phyloP scores from a whole-genome alignment of 1,139 yeast genomes.

The Debaryomycetaceae sp. region DNA sequence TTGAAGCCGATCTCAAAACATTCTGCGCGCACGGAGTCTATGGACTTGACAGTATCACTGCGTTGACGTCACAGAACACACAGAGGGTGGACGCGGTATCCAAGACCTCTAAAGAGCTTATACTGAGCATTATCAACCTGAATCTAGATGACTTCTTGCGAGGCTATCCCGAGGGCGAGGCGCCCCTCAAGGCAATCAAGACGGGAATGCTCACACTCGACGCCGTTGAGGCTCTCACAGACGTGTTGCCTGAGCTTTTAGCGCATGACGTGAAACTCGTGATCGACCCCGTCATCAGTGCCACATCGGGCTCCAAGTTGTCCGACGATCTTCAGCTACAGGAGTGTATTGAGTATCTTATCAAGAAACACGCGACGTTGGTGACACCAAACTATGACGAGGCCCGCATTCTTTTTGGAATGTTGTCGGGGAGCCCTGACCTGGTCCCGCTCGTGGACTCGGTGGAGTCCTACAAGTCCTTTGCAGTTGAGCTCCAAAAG shows the following conservation, averaged over 20 bases:
- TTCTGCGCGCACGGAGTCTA: conserved; percentile 70
- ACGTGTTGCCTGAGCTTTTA: conserved; percentile 17
- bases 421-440: conserved; percentile 8
- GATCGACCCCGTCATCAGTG: conserved; percentile 76
- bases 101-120: conserved; percentile 31
- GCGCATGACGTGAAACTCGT: conserved; percentile 32
- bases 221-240: conserved; percentile 40
- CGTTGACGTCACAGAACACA: conserved; percentile 79
- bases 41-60: conserved; percentile 72
- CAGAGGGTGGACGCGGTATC: conserved; percentile 44
- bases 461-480: conserved; percentile 23
- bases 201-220: conserved; percentile 69
- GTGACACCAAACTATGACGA: conserved; percentile 74
- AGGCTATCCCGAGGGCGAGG: conserved; percentile 12
- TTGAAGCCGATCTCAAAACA: conserved; percentile 86
- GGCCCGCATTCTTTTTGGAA: conserved; percentile 33
- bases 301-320: conserved; percentile 62
- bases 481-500: conserved; percentile 34
- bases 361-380: conserved; percentile 41
- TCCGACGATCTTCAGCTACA: conserved; percentile 39
- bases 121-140: conserved; percentile 39
- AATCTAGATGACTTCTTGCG: conserved; percentile 51
- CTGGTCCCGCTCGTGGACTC: conserved; percentile 4
- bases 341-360: conserved; percentile 32
- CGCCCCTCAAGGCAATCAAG: conserved; percentile 53